Base-by-base conservation (phyloP, 495 filamentous ascomycete genomes). In the Daldinia childiae region DNA sequence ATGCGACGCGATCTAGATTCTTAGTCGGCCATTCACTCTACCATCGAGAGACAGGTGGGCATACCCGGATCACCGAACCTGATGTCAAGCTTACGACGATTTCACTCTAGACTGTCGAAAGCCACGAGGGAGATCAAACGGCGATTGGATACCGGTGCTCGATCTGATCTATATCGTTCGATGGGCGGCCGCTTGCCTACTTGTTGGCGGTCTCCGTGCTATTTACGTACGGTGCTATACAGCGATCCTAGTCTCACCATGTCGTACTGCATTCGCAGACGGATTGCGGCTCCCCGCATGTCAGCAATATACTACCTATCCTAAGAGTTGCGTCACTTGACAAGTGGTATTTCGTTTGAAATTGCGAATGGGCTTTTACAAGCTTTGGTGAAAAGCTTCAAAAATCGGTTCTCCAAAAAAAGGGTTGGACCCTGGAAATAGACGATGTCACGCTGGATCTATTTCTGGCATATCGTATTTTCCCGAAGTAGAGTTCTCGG, bases 401-500 rank as follows among this genome's bases (percentile, higher is more conserved):
- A 50, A 63, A 8, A 43, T 38, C 51, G 34, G 50, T 36, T 43
- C 58, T 70, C 59, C 24, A 34, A 64, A 50, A 64, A 64, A 50
- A 30, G 24, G 32, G 32, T 57, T 34, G 26, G 34, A 52, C 52
- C 58, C 63, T 58, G 30, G 27, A 52, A 58, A 55, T 5, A 34
- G 30, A 63, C 64, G 59, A 68, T 72, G 69, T 72, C 12, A 72
- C 69, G 59, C 60, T 64, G 41, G 39, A 51, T 72, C 64, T 72
- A 72, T 72, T 72, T 68, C 64, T 67, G 54, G 64, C 36, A 57
- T 55, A 64, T 64, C 58, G 69, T 38, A 24, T 68, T 72, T 68
- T 68, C 64, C 64, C 69, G 64, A 56, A 64, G 60, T 55, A 72
- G 64, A 58, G 64, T n/a, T 36, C 39, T 59, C 64, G 69, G 64